These are phyloP conservation scores for Emergomyces africanus DNA, from an alignment of 2,329 filamentous ascomycete species.

Conservation along the genomic window DNA sequence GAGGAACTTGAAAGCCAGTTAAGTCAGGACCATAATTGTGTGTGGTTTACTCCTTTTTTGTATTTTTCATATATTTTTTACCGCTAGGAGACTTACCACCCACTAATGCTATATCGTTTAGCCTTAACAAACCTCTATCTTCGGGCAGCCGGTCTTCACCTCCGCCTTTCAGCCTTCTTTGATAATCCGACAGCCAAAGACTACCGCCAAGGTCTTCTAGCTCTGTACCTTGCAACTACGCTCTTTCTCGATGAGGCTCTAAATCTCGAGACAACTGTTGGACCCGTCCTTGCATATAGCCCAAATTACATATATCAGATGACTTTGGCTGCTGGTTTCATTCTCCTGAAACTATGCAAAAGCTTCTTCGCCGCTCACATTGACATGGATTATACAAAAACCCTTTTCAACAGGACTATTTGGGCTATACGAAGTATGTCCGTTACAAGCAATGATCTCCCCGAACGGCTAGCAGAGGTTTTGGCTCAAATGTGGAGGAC, in stretches of 20 bases:
- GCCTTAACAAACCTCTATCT: constrained; percentile 37
- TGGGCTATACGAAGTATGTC: constrained; percentile 48
- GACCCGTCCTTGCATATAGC: constrained; percentile 40
- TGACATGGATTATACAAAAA: constrained; percentile 43
- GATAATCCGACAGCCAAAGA: constrained; percentile 34
- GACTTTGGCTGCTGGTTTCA: constrained; percentile 52
- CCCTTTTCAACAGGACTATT: constrained; percentile 47
- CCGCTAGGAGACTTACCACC: neutral
- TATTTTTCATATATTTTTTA: neutral
- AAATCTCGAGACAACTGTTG: constrained; percentile 31
- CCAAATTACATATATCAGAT: constrained; percentile 55
- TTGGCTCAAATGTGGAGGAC: constrained; percentile 53
- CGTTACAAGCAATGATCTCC: constrained; percentile 49
- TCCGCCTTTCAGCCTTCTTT: constrained; percentile 38
- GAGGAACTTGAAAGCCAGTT: constrained; percentile 42
- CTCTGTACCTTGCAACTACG: constrained; percentile 34
- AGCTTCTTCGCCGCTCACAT: constrained; percentile 48
- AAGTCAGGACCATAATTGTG: constrained; percentile 29
- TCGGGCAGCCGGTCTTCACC: constrained; percentile 34
- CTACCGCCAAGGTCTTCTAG: constrained; percentile 34
- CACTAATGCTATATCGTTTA: constrained; percentile 8
- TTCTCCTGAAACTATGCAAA: constrained; percentile 52
- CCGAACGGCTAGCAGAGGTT: constrained; percentile 51
- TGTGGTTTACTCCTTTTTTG: constrained; percentile 5
- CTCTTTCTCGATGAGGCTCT: constrained; percentile 36